Conservation (phyloP, 805 yeast genomes). For the Wickerhamiella qilinensis region DNA sequence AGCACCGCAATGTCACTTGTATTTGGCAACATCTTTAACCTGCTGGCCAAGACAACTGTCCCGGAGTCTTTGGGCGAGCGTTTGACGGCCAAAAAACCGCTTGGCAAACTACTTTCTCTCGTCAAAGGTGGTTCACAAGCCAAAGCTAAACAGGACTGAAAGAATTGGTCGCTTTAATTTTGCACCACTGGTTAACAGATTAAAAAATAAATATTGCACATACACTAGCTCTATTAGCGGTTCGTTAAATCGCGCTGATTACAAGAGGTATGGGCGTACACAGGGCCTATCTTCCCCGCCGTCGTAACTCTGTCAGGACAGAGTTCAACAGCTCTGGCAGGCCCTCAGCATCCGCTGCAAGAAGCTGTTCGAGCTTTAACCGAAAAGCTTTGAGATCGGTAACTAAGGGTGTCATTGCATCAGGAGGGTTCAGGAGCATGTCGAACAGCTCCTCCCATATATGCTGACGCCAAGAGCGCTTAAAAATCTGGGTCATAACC, state of each 20-base stretch:
- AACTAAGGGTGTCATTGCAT: constrained; percentile 27
- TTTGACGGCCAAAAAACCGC: constrained; percentile 1
- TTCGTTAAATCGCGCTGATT: neutral
- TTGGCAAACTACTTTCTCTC: neutral
- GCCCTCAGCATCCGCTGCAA: constrained; percentile 14
- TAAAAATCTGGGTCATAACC: constrained; percentile 27
- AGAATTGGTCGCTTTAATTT: no score
- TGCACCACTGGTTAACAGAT: no score
- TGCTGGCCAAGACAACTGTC: constrained; percentile 56
- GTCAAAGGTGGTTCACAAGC: neutral
- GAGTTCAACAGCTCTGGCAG: neutral
- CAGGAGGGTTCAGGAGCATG: constrained; percentile 40
- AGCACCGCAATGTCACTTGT: constrained; percentile 86
- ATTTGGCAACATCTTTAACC: constrained; percentile 73
- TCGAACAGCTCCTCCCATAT: constrained; percentile 58
- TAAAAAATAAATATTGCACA: no score
- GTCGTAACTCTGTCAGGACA: neutral
- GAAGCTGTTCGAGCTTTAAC: constrained; percentile 28
- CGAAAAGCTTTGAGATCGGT: constrained; percentile 24
- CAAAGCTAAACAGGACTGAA: neutral
- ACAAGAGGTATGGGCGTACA: neutral
- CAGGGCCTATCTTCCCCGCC: neutral
- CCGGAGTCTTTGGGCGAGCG: constrained; percentile 33
- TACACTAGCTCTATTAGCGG: neutral
- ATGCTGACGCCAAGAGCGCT: constrained; percentile 60